A percentile compares a stretch with the other conserved stretches of the same genome.
Evolutionary conservation across 2,329 filamentous ascomycete species (phyloP).

Genomic region (Coniochaeta sp.): DNA sequence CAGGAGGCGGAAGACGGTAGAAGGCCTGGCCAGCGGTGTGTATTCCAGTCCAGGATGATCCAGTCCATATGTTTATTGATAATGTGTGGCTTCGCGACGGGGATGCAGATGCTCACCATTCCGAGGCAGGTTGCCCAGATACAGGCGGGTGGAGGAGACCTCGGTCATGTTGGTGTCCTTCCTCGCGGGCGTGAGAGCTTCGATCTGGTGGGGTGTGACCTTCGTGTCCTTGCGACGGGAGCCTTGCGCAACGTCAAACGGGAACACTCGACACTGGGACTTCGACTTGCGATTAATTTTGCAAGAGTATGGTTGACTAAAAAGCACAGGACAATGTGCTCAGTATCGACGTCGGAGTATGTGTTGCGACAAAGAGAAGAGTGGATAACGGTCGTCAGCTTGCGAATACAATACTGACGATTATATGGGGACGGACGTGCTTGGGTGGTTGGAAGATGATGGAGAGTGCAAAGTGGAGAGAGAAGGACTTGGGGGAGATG

Average conservation of each 20-base stretch:
- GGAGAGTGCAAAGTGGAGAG: neutral
- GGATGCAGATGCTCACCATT: constrained; percentile 71
- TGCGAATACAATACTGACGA: neutral
- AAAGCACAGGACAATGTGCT: neutral
- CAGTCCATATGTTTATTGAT: constrained; percentile 3
- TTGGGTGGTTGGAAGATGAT: constrained; percentile 1
- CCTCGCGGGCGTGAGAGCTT: constrained; percentile 11
- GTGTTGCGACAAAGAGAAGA: neutral
- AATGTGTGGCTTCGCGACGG: constrained; percentile 3
- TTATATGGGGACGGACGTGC: no score
- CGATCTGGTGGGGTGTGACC: neutral
- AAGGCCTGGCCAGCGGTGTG: neutral
- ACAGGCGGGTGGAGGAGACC: constrained; percentile 91
- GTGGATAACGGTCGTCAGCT: neutral
- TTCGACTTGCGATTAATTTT: no score
- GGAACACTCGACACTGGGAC: no score
- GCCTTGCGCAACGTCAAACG: constrained; percentile 6
- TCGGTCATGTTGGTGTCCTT: constrained; percentile 61
- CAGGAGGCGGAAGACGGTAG: neutral
- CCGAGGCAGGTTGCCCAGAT: constrained; percentile 94
- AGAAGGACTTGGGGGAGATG: no score
- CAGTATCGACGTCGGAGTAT: neutral
- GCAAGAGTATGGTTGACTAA: no score
- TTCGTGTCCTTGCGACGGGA: neutral
- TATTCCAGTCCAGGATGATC: neutral